Base-by-base conservation (phyloP, 306 rosid species). In the Vigna nakashimae region DNA sequence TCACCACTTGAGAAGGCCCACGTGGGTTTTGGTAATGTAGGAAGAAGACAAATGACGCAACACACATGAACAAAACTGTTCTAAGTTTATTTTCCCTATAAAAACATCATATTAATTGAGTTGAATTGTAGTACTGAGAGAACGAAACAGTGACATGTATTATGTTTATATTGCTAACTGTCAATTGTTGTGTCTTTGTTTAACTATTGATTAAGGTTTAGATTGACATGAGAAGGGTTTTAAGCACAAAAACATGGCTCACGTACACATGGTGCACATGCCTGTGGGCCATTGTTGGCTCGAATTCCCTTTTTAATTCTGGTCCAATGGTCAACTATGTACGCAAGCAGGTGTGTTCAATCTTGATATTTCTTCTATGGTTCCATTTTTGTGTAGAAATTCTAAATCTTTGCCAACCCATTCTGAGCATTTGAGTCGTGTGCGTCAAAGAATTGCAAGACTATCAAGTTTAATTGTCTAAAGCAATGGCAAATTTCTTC, bases 201-300 rank as follows among this genome's bases (percentile, higher is more conserved):
- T 69, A 63, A 77, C 22, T 73, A 40, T 69, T 48, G 57, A 2
- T 17, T 9, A 40, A 17, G 49, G 20, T 43, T 8, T 46, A 8
- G 11, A 53, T 55, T 69, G 70, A 53, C 65, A 45, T 15, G 40
- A 9, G 63, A 64, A 60, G 48, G 75, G 51, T 55, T 70, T 46
- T 56, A 48, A 63, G 50, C 42, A 17, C 32, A 76, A 26, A 62
- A 76, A 43, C 63, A 43, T 76, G 67, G 81, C 45, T 62, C 20
- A 76, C 38, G 43, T 56, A 65, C 86, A 79, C 80, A 60, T 66
- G 86, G 52, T 49, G 83, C 86, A 83, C 86, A 83, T 83, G 86
- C 46, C 16, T 78, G 78, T 74, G 83, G 83, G 77, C 36, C 83
- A 69, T 0, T 42, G 8, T 60, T 74, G 73, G 71, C 58, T 79